Evolutionary conservation across 371 early-diverging fungal species (phyloP), one percentile per base, ranked within the genome.

Genomic region (Neoconidiobolus thromboides): DNA sequence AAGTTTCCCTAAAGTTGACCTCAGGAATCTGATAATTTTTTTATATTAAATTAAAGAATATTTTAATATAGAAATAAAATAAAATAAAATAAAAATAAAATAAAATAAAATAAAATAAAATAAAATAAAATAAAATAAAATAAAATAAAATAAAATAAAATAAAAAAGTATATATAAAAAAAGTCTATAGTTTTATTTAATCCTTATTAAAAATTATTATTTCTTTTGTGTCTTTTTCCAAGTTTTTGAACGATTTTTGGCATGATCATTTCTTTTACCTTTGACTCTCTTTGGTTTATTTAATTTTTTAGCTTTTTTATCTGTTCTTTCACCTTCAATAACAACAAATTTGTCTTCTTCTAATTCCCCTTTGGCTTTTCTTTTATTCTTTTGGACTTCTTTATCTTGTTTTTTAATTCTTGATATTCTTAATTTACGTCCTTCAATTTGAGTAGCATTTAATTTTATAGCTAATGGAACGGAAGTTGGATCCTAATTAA

Each of bases 381-480:
- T 42, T 36, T 37, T 38, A 60, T 48, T 43, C 9, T 59, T 37
- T 4, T 49, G 48, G 14, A 26, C 4, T 15, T 36, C 40, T 26
- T 55, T 47, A 4, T 63, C 58, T n/a, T 38, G 39, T 62, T 80
- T 82, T 53, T 26, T 26, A 26, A 26, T 26, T 26, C 79, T 78
- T 48, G 73, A 70, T 43, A 83, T 73, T 59, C 84, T 81, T 38
- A 83, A 62, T 62, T 73, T 76, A 44, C 73, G 71, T 43, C 72
- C 71, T n/a, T 71, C 77, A 43, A 92, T 65, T 56, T 82, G 78
- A 43, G 83, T 81, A 6, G 80, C 89, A 58, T 87, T 73, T 50
- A 91, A 71, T 62, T 82, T 81, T 53, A 92, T 66, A 1, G 93
- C 93, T 57, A 91, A 69, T 10, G 74, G 73, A 7, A 93, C 89